Conservation (phyloP, 23 red algal species). For the Chondrus crispus region DNA sequence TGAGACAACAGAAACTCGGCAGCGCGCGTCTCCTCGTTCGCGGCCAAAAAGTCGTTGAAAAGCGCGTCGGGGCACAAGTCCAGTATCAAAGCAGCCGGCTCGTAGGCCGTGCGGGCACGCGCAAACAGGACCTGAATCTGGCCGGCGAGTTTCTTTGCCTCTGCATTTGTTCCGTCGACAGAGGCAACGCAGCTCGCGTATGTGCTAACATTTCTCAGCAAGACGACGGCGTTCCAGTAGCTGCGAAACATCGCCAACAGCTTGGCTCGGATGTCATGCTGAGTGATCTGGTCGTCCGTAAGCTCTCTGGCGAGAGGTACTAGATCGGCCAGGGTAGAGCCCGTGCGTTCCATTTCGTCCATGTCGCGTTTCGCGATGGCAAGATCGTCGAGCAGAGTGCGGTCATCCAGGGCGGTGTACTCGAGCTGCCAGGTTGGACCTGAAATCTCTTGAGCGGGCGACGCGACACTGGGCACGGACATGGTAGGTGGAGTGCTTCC, state of each 20-base stretch:
- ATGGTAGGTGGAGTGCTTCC: no score
- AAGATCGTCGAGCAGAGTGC: constrained; percentile 39
- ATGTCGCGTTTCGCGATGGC: constrained; percentile 34
- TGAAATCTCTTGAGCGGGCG: no score
- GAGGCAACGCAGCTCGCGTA: constrained; percentile 50
- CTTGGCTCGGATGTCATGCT: not conserved
- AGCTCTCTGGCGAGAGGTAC: constrained; percentile 25
- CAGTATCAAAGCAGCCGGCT: constrained; percentile 57
- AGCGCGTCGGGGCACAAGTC: constrained; percentile 50
- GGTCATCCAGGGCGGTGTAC: constrained; percentile 39
- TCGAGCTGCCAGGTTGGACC: constrained; percentile 68
- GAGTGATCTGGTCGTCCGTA: constrained; percentile 3
- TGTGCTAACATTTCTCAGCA: constrained; percentile 60
- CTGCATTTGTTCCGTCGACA: constrained; percentile 56
- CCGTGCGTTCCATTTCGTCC: not conserved
- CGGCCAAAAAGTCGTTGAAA: constrained; percentile 45
- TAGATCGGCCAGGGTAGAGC: not conserved
- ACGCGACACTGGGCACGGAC: not conserved
- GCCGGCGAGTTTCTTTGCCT: constrained; percentile 54
- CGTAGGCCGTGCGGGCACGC: not conserved
- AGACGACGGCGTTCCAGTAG: constrained; percentile 41
- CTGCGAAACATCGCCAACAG: constrained; percentile 13
- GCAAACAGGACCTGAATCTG: constrained; percentile 38
- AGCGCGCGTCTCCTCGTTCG: constrained; percentile 37
- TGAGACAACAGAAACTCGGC: constrained; percentile 31